Conservation (phyloP, 768 basidiomycete genomes). For the Cubamyces sp. region DNA sequence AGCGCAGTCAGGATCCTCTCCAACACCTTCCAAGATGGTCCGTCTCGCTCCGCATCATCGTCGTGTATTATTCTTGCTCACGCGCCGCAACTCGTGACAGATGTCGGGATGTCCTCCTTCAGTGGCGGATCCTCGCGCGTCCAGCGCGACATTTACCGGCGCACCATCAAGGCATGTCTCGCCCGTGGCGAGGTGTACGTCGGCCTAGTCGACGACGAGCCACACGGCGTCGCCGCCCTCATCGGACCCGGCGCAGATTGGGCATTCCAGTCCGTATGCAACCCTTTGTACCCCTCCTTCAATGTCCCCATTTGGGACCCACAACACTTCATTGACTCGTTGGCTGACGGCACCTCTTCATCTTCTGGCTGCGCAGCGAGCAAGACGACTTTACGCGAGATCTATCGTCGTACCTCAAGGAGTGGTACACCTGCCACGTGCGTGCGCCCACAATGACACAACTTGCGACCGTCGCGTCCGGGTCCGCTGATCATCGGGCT, state of each 20-base stretch:
- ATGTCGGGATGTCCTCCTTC: slow-evolving; percentile 20
- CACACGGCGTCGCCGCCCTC: slow-evolving; percentile 17
- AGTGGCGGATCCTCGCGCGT: slow-evolving; percentile 19
- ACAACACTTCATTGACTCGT: background rate
- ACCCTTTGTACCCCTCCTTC: background rate
- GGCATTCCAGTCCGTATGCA: slow-evolving; percentile 22
- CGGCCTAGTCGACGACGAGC: slow-evolving; percentile 11
- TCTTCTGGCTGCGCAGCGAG: slow-evolving; percentile 9
- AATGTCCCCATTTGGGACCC: background rate
- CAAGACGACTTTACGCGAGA: slow-evolving; percentile 14
- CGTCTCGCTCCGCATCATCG: background rate
- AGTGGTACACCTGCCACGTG: slow-evolving; percentile 27
- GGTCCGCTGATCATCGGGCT: too few species aligned
- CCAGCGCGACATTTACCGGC: slow-evolving; percentile 14
- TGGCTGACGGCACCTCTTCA: background rate
- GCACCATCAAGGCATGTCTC: slow-evolving; percentile 14
- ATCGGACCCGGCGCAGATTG: slow-evolving; percentile 23
- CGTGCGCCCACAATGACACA: background rate
- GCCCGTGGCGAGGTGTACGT: slow-evolving; percentile 16
- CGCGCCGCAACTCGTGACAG: background rate
- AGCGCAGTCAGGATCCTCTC: slow-evolving; percentile 26
- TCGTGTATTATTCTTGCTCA: background rate
- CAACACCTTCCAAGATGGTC: slow-evolving; percentile 28
- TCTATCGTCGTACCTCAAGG: slow-evolving; percentile 19
- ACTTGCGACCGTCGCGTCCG: too few species aligned